Evolutionary conservation across 306 rosid genomes (phyloP), one percentile per base, ranked within the genome.

Genomic region (Vigna unguiculata): DNA sequence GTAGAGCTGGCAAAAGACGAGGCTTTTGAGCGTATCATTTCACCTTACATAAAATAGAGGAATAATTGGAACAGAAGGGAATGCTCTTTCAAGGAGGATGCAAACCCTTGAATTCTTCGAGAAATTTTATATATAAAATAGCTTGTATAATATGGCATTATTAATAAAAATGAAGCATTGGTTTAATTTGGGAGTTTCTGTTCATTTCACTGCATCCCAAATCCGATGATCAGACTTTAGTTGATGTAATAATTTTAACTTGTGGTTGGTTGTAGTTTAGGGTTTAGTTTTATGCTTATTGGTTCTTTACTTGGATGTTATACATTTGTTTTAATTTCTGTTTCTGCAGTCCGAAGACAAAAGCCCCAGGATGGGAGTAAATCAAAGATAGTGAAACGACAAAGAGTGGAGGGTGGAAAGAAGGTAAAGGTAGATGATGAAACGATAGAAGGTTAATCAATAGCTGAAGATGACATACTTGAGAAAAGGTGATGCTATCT

Each of bases 281-380:
- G 38, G 38, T 62, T 36, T 60, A 74, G 21, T 72, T 64, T 57
- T 71, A 40, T 76, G 63, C 25, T 9, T n/a, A 28, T n/a, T 52
- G 47, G 60, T 53, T 28, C 52, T 55, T 61, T n/a, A 45, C 54
- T 74, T 40, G 34, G 53, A 53, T 38, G 54, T 59, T 49, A 34
- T 63, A 15, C 7, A 54, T 78, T 53, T 34, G 45, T 78, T 71
- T 54, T 60, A 19, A 36, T 57, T 68, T 57, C 61, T 16, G 59
- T 49, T 73, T 59, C 77, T 74, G 83, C 91, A 38, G 83, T 78
- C 51, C 86, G 49, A 81, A 71, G 43, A 6, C 62, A 11, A 24
- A 32, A 8, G 49, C 74, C 65, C 25, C 74, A 58, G 68, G 60
- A 72, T 61, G 87, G 76, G 38, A 69, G 40, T 46, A 72, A 47